Conservation (phyloP, 352 stramenopile species). For the Globisporangium takayamanum region DNA sequence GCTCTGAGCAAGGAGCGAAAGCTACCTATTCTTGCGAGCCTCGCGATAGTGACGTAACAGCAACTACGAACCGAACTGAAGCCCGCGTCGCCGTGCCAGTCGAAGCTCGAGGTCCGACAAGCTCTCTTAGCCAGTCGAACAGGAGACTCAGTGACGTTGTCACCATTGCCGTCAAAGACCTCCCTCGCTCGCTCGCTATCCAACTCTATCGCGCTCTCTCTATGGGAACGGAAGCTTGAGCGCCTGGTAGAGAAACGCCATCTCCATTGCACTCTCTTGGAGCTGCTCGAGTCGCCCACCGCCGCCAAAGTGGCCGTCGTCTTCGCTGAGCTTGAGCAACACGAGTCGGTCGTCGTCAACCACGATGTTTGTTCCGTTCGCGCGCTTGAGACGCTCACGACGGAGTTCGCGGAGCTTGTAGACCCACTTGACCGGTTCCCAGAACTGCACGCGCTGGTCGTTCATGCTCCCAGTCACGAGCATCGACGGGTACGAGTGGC, state of each 20-base stretch:
- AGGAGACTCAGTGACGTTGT: too few relatives aligned
- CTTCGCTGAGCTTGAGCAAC: slow-evolving; percentile 70
- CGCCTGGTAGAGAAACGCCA: slow-evolving; percentile 77
- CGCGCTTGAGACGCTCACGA: slow-evolving; percentile 6
- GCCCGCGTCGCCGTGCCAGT: too few relatives aligned
- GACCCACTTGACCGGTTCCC: slow-evolving; percentile 84
- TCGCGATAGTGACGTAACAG: too few relatives aligned
- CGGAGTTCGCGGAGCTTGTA: slow-evolving; percentile 61
- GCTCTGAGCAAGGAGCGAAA: too few relatives aligned
- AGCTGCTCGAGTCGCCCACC: slow-evolving; percentile 71
- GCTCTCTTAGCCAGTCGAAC: too few relatives aligned
- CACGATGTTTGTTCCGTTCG: neutral
- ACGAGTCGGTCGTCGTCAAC: slow-evolving; percentile 22
- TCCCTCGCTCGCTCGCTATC: too few relatives aligned
- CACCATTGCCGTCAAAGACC: too few relatives aligned
- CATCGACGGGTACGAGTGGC: slow-evolving; percentile 61
- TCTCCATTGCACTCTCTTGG: slow-evolving; percentile 73
- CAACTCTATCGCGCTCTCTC: neutral
- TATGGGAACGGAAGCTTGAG: slow-evolving; percentile 40
- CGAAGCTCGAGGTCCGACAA: too few relatives aligned
- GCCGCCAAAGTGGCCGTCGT: slow-evolving; percentile 78
- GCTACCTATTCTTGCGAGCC: too few relatives aligned
- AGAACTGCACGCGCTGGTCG: slow-evolving; percentile 80
- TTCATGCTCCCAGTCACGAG: slow-evolving; percentile 80
- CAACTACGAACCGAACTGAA: too few relatives aligned